Base-by-base conservation (phyloP, 2,329 filamentous ascomycete species). In the Trichoderma breve region DNA sequence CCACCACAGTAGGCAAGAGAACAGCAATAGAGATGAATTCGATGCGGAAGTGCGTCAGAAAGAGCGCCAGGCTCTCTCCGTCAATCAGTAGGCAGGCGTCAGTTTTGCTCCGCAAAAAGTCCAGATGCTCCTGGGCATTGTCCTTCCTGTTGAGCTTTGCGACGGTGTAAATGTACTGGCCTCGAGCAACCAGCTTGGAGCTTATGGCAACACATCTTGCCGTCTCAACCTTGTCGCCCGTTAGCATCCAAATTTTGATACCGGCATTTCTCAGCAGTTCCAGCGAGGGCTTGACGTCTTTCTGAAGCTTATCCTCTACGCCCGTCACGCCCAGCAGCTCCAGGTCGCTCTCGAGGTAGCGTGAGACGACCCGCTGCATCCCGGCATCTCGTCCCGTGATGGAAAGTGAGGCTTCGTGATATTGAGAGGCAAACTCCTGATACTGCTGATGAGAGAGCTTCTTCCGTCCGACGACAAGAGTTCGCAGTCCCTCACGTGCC, bases 241-340 rank as follows among this genome's bases (percentile, higher is more conserved):
- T 99, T 80, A 99, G 86, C 96, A 99, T 99, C 96, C 96, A 99
- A 65, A 99, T 98, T 82, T 98, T 98, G 83, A 99, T 96, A 30
- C 96, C 96, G 0, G 96, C 96, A 77, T 99, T 99, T 75, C 96
- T 93, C 67, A 99, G 88, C 6, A 99, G 89, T 81, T 99, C 97
- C 6, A 99, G 86, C 0, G 94, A 97, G 1, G 95, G 93, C 81
- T 98, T 99, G 78, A 99, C 96, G 78, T 98, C 94, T 74, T 91
- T 91, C 80, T 99, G 96, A 14, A 99, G 88, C 79, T 97, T 97
- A 82, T 99, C 96, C 81, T 99, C 97, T 0, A 99, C 96, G 74
- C 96, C 96, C 1, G 96, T 99, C 14, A 99, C 95, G n/a, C 96
- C 96, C 1, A 98, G 88, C 6, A 99, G 89, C 79, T 99, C 96